phyloP scores from a whole-genome alignment of 2,329 filamentous ascomycete species.

The Emericellopsis cladophorae region DNA sequence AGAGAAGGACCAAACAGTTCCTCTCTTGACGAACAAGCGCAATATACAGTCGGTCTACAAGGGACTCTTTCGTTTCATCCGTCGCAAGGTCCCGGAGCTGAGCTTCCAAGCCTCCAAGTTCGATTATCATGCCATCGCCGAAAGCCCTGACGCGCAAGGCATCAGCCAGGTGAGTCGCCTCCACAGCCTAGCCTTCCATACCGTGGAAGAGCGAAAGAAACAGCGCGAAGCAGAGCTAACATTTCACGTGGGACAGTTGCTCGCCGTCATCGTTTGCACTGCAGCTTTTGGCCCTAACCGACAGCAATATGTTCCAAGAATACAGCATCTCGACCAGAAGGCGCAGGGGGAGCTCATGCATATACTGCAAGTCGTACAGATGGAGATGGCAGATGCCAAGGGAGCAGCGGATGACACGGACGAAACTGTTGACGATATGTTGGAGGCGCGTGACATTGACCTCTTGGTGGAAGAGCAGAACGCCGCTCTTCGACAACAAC shows the following conservation, averaged over 20 bases:
- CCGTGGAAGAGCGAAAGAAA: background rate
- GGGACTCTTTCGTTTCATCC: constrained; percentile 41
- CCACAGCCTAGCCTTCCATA: background rate
- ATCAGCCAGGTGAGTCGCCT: constrained; percentile 33
- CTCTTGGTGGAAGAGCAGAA: constrained; percentile 45
- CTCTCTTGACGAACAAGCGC: constrained; percentile 29
- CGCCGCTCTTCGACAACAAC: constrained; percentile 33
- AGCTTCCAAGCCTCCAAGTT: constrained; percentile 37
- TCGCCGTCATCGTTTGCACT: constrained; percentile 49
- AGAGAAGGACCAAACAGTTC: constrained; percentile 21
- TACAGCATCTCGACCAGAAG: constrained; percentile 27
- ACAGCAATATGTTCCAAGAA: constrained; percentile 35
- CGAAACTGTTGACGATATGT: constrained; percentile 23
- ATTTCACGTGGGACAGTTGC: constrained; percentile 29
- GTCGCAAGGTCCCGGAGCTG: constrained; percentile 36
- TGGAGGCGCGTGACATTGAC: constrained; percentile 36
- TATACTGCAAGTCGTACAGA: constrained; percentile 27
- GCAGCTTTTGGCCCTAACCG: constrained; percentile 47
- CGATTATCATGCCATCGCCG: constrained; percentile 45
- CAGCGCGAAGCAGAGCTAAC: background rate
- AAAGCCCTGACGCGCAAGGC: constrained; percentile 40
- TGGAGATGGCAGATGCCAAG: constrained; percentile 18
- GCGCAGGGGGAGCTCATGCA: constrained; percentile 32
- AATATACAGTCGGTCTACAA: constrained; percentile 42
- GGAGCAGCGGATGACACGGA: constrained; percentile 25